Base-by-base conservation (phyloP, 2,329 filamentous ascomycete genomes). In the Microsporum audouinii region DNA sequence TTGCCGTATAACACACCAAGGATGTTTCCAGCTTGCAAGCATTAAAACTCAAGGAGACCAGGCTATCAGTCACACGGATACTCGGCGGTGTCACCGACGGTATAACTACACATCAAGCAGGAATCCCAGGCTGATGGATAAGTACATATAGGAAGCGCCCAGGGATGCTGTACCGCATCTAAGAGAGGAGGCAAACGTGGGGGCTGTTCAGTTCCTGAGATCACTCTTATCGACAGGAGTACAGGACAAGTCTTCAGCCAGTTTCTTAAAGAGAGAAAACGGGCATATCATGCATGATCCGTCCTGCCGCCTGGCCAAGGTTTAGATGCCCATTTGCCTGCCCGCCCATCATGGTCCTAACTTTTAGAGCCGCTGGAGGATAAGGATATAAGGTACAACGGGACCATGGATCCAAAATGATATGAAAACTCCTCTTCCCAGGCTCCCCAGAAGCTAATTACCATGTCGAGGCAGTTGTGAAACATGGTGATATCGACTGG, bases 321-420 rank as follows among this genome's bases (percentile, higher is more conserved):
- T 33, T 33, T 34, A 53, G 12, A 6, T 1, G 49, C 49, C 27
- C 17, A 23, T 23, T 23, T 23, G 14, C 7, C 31, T 7, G n/a
- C 23, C 51, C 51, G 31, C 17, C 51, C 31, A n/a, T 31, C 6
- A 17, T 36, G 27, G 51, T 8, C 51, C 51, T 17, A 55, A 55
- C 31, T 34, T 55, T 55, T 8, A 7, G 43, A 47, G 45, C 51
- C 31, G 29, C 49, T 34, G 6, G 39, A 36, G 51, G 51, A 55
- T 55, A 55, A 55, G 51, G 31, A 36, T 55, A 36, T 55, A 36
- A n/a, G 51, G 51, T 34, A 55, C 51, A 36, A 55, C 51, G 51
- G 51, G 36, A 55, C 51, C 51, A 31, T 55, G 51, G 51, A 36
- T 55, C 51, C 51, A 34, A 34, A 23, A 14, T 3, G 31, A 12